These are phyloP conservation scores for Fusarium lateritium DNA, from an alignment of 2,329 filamentous ascomycete species.

Conservation along the genomic window DNA sequence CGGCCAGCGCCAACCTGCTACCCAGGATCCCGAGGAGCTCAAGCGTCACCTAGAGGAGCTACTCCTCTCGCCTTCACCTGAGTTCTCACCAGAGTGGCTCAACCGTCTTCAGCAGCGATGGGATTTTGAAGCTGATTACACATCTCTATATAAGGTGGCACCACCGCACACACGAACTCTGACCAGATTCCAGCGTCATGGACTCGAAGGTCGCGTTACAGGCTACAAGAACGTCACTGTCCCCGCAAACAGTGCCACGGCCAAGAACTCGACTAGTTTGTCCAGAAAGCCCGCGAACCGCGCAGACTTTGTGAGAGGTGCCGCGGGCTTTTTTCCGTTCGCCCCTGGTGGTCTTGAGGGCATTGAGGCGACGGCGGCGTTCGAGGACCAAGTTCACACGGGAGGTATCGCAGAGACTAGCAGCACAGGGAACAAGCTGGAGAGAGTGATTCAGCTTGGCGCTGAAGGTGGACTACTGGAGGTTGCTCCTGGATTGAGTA, in stretches of 20 bases:
- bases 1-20: conserved; percentile 35
- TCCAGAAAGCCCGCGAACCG: conserved; percentile 87
- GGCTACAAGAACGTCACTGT: conserved; percentile 96
- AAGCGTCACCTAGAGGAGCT: conserved; percentile 80
- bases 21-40: conserved; percentile 70
- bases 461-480: conserved; percentile 84
- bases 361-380: conserved; percentile 86
- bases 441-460: conserved; percentile 87
- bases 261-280: conserved; percentile 95
- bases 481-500: conserved; percentile 83
- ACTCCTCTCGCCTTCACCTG: conserved; percentile 83
- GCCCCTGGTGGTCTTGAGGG: conserved; percentile 90
- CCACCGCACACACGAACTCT: conserved; percentile 96
- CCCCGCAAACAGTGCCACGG: conserved; percentile 88
- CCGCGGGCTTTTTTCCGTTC: conserved; percentile 94
- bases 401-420: conserved; percentile 60
- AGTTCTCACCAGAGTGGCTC: conserved; percentile 89
- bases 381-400: conserved; percentile 81
- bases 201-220: conserved; percentile 91
- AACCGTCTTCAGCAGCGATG: conserved; percentile 90
- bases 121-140: conserved; percentile 85
- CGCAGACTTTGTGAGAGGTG: conserved; percentile 93
- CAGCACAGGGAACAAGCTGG: conserved; percentile 72
- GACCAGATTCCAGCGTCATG: conserved; percentile 91
- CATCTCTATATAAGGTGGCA: conserved; percentile 87